Percentiles rank a stretch among this genome's conserved stretches.
Conservation (phyloP, 805 yeast genomes). For the Candida broadrunensis region DNA sequence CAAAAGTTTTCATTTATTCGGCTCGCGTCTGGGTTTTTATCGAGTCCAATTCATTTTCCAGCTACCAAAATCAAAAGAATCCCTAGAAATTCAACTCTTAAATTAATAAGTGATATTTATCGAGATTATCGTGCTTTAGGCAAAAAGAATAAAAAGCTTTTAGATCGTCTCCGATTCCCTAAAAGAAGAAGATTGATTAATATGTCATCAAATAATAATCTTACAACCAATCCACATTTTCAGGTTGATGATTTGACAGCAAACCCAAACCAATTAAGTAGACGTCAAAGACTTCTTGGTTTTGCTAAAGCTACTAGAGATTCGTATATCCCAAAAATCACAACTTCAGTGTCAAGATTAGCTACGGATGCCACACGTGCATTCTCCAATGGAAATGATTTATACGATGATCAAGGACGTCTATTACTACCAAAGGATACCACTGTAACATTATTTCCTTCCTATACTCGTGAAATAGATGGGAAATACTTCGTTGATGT, state of each 20-base stretch:
- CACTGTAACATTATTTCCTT: slow-evolving; percentile 47
- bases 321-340: slow-evolving; percentile 51
- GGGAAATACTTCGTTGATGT: slow-evolving; percentile 49
- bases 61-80: neutral
- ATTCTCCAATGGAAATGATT: slow-evolving; percentile 18
- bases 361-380: slow-evolving; percentile 45
- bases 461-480: slow-evolving; percentile 28
- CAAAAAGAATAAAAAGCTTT: neutral
- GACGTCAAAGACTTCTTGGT: slow-evolving; percentile 48
- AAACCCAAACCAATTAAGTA: slow-evolving; percentile 12
- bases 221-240: too few species aligned
- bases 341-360: slow-evolving; percentile 46
- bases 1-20: slow-evolving; percentile 10
- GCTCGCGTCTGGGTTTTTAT: slow-evolving; percentile 16
- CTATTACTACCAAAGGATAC: slow-evolving; percentile 54
- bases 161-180: neutral
- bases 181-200: neutral
- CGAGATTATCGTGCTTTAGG: slow-evolving; percentile 17
- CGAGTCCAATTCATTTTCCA: slow-evolving; percentile 3
- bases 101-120: slow-evolving; percentile 27
- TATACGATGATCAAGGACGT: slow-evolving; percentile 26
- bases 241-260: neutral
- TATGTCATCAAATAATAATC: neutral
- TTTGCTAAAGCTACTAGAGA: slow-evolving; percentile 55
- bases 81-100: slow-evolving; percentile 15